Percentiles rank a stretch among this genome's conserved stretches.
Conservation (phyloP, 139 green algal genomes). For the Closterium sp. region DNA sequence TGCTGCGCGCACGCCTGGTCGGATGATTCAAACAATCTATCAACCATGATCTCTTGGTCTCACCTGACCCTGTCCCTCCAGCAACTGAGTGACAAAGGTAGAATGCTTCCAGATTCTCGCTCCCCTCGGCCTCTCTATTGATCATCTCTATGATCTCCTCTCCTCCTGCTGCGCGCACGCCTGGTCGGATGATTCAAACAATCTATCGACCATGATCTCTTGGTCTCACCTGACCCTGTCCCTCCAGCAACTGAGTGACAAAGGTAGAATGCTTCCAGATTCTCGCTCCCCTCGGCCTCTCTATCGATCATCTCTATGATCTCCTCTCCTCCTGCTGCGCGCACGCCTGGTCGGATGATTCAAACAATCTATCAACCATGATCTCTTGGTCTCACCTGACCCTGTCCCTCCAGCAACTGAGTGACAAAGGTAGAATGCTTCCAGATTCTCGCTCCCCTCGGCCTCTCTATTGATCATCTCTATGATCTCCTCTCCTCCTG, state of each 20-base stretch:
- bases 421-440: not conserved
- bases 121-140: conserved; percentile 96
- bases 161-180: too few relatives aligned
- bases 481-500: conserved; percentile 90
- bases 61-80: conserved; percentile 92
- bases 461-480: conserved; percentile 99
- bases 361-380: too few relatives aligned
- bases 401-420: too few relatives aligned
- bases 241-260: conserved; percentile 97
- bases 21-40: too few relatives aligned
- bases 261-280: conserved; percentile 94
- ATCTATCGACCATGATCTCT: too few relatives aligned
- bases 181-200: too few relatives aligned
- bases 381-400: conserved; percentile 69
- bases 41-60: too few relatives aligned
- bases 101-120: conserved; percentile 96
- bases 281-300: conserved; percentile 96
- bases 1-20: too few relatives aligned
- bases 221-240: too few relatives aligned
- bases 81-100: conserved; percentile 95
- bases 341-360: conserved; percentile 62
- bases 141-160: conserved; percentile 99
- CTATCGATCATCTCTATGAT: conserved; percentile 99
- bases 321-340: conserved; percentile 86
- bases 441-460: conserved; percentile 86